Base-by-base conservation (phyloP, 1,284 basidiomycete species). In the Termitomyces sp. region DNA sequence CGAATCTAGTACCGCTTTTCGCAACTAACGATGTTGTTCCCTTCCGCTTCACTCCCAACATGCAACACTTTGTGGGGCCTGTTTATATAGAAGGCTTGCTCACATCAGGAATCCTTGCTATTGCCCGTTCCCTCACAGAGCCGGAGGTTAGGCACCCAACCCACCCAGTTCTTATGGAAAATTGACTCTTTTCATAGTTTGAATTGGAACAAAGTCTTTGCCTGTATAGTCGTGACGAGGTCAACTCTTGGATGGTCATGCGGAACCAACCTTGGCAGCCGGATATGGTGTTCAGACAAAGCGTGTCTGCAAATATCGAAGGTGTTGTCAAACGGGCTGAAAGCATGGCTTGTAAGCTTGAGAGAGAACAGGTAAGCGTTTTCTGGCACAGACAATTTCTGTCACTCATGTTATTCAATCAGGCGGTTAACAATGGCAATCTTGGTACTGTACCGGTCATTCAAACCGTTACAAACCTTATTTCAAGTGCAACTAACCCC, bases 21-120 rank as follows among this genome's bases (percentile, higher is more conserved):
- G 79, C 80, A 28, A 87, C 88, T 1, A 83, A 78, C 57, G 97
- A 99, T 61, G 78, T 86, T 1, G 93, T 97, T 10, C 96, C 97
- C 0, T 99, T 99, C 88, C 87, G 97, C 9, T 83, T 97, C 60
- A 97, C 94, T 10, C 95, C 95, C 2, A 98, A 97, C 68, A 84
- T 99, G 74, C 97, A 99, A 69, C 79, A 85, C 62, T 97, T 99
- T 72, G 75, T 99, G 47, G 93, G 91, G 0, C 88, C 91, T 1
- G 81, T 93, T 46, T 88, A 92, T 34, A 91, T 88, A 10, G 97
- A 99, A 68, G 97, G 96, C 14, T 72, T 97, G 30, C 73, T 99
- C 47, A 87, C 91, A 0, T 81, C 91, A 8, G 84, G 89, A 0
- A 84, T 97, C 33, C 90, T 97, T 77, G 91, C 96, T 0, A 92